Evolutionary conservation across 2,329 filamentous ascomycete genomes (phyloP).

Genomic region (Trichoderma pleuroti): DNA sequence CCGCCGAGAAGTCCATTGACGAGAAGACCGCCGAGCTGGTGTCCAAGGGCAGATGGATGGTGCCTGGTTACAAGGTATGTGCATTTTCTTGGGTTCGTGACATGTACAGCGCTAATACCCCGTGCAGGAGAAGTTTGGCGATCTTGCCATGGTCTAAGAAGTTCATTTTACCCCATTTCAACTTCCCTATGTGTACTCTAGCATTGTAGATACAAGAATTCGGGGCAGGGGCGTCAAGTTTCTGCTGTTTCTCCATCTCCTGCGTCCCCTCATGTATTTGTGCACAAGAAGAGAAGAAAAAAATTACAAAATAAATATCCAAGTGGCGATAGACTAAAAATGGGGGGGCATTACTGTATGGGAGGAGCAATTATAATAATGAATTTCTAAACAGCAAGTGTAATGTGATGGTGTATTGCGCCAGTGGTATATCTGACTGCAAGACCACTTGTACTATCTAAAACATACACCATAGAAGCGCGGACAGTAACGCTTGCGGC

Average conservation of each 20-base stretch:
- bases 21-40: slow-evolving; percentile 94
- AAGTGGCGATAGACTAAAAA: background rate
- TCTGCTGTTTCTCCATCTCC: slow-evolving; percentile 31
- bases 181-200: slow-evolving; percentile 62
- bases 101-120: slow-evolving; percentile 42
- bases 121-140: slow-evolving; percentile 93
- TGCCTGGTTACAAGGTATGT: slow-evolving; percentile 96
- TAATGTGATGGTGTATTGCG: background rate
- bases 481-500: background rate
- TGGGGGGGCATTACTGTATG: background rate
- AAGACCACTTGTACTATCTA: slow-evolving; percentile 5
- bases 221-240: slow-evolving; percentile 31
- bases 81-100: background rate
- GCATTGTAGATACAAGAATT: slow-evolving; percentile 63
- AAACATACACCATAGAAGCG: slow-evolving; percentile 3
- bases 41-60: slow-evolving; percentile 96
- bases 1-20: slow-evolving; percentile 94
- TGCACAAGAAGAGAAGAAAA: background rate
- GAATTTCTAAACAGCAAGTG: background rate
- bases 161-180: slow-evolving; percentile 34
- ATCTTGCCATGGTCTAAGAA: slow-evolving; percentile 87
- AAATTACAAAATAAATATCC: background rate
- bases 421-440: background rate
- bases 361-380: slow-evolving; percentile 2
- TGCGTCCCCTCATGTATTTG: slow-evolving; percentile 3